Base-by-base conservation (phyloP, 2,329 filamentous ascomycete species). In the Fusarium goolgardi region DNA sequence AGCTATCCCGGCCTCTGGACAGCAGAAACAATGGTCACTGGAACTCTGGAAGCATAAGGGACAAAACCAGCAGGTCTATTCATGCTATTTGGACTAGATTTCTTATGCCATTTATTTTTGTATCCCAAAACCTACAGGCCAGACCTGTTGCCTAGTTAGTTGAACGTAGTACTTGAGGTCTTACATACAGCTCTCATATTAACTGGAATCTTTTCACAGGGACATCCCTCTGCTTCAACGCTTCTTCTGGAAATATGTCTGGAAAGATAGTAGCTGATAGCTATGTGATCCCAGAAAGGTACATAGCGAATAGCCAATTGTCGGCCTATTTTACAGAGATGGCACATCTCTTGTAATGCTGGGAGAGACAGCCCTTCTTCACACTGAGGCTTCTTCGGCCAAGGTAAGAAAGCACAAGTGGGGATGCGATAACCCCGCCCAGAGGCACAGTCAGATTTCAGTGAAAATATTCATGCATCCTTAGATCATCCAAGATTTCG, bases 21-120 rank as follows among this genome's bases (percentile, higher is more conserved):
- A 39, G n/a, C 11, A 20, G n/a, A 21, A 1, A 39, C 1, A 39
- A 20, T n/a, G 11, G 3, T 3, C 6, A 10, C 2, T 10, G 2
- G 3, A 15, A 39, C 6, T 5, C 2, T 10, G 2, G 3, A 15
- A 39, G 5, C n/a, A 5, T 12, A 13, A 21, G 6, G 0, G 0
- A 20, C 11, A 6, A 7, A 39, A n/a, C 0, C 0, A 13, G n/a
- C 4, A 6, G 12, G 0, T 3, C 6, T 1, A 0, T 39, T 20
- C 7, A 39, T 5, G 12, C 4, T 39, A 2, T 13, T 20, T 2
- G 12, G n/a, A 37, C 11, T 12, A 20, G 10, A 37, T 2, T 12
- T 13, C 6, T 13, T 39, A 39, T 39, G n/a, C 2, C 2, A 13
- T 39, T 20, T 13, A 6, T 3, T 15, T 15, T 32, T 32, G 2